These are phyloP conservation scores for Syncephalastrum sp. DNA, from an alignment of 371 early-diverging fungal genomes.

Conservation along the genomic window DNA sequence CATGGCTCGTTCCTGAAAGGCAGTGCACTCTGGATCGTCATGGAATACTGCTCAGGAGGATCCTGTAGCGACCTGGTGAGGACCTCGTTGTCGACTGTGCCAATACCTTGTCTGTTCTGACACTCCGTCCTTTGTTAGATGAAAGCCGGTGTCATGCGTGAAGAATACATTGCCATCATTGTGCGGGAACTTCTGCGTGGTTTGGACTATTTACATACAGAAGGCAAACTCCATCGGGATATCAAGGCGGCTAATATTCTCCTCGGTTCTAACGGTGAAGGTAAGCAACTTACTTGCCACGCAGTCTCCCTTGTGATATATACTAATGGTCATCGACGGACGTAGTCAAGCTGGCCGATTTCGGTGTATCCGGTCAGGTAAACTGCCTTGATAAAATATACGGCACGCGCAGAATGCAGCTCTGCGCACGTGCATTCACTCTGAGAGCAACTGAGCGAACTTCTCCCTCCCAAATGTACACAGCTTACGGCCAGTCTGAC, in stretches of 20 bases:
- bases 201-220: constrained; percentile 91
- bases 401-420: no score
- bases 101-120: neutral
- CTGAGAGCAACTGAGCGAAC: neutral
- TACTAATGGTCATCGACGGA: neutral
- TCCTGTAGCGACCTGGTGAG: constrained; percentile 87
- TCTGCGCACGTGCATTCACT: neutral
- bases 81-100: no score
- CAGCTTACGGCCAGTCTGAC: constrained; percentile 89
- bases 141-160: constrained; percentile 81
- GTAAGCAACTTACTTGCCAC: constrained; percentile 17
- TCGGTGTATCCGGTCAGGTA: constrained; percentile 96
- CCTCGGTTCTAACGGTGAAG: constrained; percentile 74
- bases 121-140: constrained; percentile 42
- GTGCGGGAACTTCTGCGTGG: constrained; percentile 89
- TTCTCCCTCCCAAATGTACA: constrained; percentile 3
- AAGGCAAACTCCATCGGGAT: constrained; percentile 94
- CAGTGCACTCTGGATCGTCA: constrained; percentile 89
- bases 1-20: constrained; percentile 80
- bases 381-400: neutral
- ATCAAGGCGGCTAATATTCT: constrained; percentile 79
- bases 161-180: constrained; percentile 91
- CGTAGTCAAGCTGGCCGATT: constrained; percentile 93
- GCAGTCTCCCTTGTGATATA: neutral
- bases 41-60: constrained; percentile 93